These are phyloP conservation scores for Parastagonospora nodorum DNA, from an alignment of 2,329 filamentous ascomycete genomes.

Conservation along the genomic window DNA sequence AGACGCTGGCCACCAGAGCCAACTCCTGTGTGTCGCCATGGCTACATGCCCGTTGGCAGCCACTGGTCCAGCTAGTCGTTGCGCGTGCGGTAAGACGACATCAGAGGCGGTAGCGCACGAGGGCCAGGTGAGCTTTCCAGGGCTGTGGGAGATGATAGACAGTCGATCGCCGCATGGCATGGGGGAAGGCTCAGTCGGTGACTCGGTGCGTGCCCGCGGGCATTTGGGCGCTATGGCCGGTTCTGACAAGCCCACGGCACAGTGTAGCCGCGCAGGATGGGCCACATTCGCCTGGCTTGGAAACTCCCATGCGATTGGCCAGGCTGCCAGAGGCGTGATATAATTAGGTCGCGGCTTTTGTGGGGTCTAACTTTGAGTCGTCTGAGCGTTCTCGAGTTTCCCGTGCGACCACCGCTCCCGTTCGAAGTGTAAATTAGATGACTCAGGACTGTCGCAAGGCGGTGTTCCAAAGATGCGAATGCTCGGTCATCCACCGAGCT, in stretches of 20 bases:
- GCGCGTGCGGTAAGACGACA: constrained; percentile 31
- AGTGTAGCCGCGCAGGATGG: constrained; percentile 13
- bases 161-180: constrained; percentile 29
- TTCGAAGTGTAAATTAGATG: constrained; percentile 1
- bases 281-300: constrained; percentile 8
- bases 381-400: neutral
- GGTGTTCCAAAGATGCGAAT: neutral
- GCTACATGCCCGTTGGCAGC: neutral
- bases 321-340: neutral
- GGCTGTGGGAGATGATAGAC: constrained; percentile 31
- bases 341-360: constrained; percentile 6
- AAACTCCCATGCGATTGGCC: neutral
- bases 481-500: too few species aligned
- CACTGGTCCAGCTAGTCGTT: neutral
- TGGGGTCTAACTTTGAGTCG: constrained; percentile 1
- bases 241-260: constrained; percentile 13
- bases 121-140: constrained; percentile 25
- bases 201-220: constrained; percentile 12
- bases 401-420: neutral
- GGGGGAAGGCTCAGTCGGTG: constrained; percentile 15
- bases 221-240: constrained; percentile 17
- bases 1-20: too few species aligned
- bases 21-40: too few species aligned
- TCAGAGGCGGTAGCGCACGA: constrained; percentile 32
- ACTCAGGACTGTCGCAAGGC: constrained; percentile 6